Percentiles rank a stretch among this genome's conserved stretches.
phyloP scores from a whole-genome alignment of 2,329 filamentous ascomycete genomes.

The Cladosporium sp. region DNA sequence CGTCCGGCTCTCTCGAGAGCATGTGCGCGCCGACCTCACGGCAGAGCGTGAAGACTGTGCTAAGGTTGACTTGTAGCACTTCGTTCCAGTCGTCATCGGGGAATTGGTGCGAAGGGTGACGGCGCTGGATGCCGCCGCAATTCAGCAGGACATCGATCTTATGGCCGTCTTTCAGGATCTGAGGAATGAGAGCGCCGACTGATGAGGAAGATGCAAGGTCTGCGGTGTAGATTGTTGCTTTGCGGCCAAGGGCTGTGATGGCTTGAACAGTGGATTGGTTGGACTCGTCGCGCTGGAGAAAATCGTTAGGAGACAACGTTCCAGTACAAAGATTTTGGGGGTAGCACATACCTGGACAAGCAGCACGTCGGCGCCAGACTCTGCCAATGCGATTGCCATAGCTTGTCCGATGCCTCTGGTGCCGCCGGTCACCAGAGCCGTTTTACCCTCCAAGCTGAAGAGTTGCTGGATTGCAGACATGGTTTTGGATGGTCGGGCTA shows the following conservation, averaged over 20 bases:
- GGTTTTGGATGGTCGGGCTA: background rate
- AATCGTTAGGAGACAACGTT: background rate
- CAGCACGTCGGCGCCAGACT: slow-evolving; percentile 48
- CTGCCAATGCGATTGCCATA: slow-evolving; percentile 48
- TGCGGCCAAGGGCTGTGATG: slow-evolving; percentile 63
- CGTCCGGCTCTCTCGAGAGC: slow-evolving; percentile 24
- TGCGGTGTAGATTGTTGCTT: slow-evolving; percentile 62
- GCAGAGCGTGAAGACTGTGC: slow-evolving; percentile 71
- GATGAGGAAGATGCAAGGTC: slow-evolving; percentile 62
- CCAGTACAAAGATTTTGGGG: background rate
- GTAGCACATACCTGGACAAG: slow-evolving; percentile 45
- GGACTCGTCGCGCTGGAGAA: slow-evolving; percentile 49
- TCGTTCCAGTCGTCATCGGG: slow-evolving; percentile 27
- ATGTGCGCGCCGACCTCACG: slow-evolving; percentile 38
- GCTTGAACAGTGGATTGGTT: slow-evolving; percentile 56
- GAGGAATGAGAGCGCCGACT: slow-evolving; percentile 57
- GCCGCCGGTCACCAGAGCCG: slow-evolving; percentile 47
- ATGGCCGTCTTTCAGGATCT: slow-evolving; percentile 22
- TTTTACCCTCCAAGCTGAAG: slow-evolving; percentile 48
- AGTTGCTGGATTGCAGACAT: slow-evolving; percentile 36
- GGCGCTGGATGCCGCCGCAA: slow-evolving; percentile 28
- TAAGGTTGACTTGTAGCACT: slow-evolving; percentile 34
- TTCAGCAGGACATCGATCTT: slow-evolving; percentile 27
- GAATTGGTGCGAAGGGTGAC: slow-evolving; percentile 26
- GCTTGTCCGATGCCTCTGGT: slow-evolving; percentile 49